Conservation (phyloP, 1,139 yeast species). For the Hemisphaericaspora subhashii region DNA sequence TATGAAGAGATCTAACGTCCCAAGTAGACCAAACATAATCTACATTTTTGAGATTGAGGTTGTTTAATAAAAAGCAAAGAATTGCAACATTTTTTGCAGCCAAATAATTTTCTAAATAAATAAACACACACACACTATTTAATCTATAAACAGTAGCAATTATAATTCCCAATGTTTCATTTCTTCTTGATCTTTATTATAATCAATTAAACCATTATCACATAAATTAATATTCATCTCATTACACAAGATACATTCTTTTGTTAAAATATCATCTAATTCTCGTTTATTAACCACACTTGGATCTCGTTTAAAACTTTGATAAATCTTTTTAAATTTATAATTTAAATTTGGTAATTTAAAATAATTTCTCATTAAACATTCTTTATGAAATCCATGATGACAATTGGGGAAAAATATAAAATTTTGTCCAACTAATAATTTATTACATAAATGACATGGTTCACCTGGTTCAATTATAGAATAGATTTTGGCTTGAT, state of each 20-base stretch:
- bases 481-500: constrained; percentile 30
- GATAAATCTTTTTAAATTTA: constrained; percentile 61
- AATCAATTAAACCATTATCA: constrained; percentile 49
- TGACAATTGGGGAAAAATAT: constrained; percentile 81
- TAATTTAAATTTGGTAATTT: constrained; percentile 61
- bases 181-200: constrained; percentile 11
- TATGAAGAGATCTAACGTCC: no score
- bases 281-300: constrained; percentile 34
- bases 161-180: constrained; percentile 11
- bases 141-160: neutral
- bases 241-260: constrained; percentile 79
- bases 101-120: neutral
- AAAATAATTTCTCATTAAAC: constrained; percentile 62
- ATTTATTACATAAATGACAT: constrained; percentile 67
- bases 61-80: no score
- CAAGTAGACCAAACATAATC: no score
- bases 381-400: constrained; percentile 89
- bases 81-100: neutral
- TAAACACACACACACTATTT: no score
- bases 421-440: constrained; percentile 73
- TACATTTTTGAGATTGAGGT: no score
- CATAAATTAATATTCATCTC: constrained; percentile 70
- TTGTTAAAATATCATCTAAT: constrained; percentile 60
- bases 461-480: constrained; percentile 82
- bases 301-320: constrained; percentile 50